Conservation (phyloP, 2,329 filamentous ascomycete genomes). For the Ploettnerulaceae sp. region DNA sequence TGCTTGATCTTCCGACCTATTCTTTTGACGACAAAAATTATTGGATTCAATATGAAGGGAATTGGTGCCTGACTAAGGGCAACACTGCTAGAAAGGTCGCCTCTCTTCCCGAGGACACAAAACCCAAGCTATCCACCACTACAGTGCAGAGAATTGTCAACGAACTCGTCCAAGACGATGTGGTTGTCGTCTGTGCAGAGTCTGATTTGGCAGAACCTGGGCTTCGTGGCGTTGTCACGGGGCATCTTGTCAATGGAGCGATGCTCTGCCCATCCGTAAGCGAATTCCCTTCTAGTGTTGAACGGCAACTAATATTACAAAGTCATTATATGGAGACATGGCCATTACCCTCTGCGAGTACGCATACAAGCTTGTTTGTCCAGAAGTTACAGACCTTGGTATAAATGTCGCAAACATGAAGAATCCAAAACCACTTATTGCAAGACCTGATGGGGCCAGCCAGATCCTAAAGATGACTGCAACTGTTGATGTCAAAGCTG, state of each 20-base stretch:
- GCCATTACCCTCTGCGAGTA: slow-evolving; percentile 62
- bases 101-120: slow-evolving; percentile 15
- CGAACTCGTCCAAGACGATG: slow-evolving; percentile 48
- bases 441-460: slow-evolving; percentile 38
- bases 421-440: slow-evolving; percentile 66
- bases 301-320: slow-evolving; percentile 20
- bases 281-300: neutral
- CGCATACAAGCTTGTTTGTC: slow-evolving; percentile 58
- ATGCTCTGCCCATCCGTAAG: slow-evolving; percentile 51
- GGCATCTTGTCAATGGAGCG: slow-evolving; percentile 56
- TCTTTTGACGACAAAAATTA: slow-evolving; percentile 67
- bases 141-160: slow-evolving; percentile 51
- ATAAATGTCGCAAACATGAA: slow-evolving; percentile 64
- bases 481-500: slow-evolving; percentile 52
- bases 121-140: slow-evolving; percentile 50
- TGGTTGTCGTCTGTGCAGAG: slow-evolving; percentile 47
- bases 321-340: slow-evolving; percentile 52
- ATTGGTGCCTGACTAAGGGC: slow-evolving; percentile 65
- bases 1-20: slow-evolving; percentile 64
- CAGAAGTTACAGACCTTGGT: slow-evolving; percentile 50
- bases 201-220: slow-evolving; percentile 51
- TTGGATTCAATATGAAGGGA: slow-evolving; percentile 58
- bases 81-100: slow-evolving; percentile 3
- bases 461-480: slow-evolving; percentile 59
- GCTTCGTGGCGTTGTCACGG: slow-evolving; percentile 49